These are phyloP conservation scores for Pythium aquatile DNA, from an alignment of 352 stramenopile genomes.

Conservation along the genomic window DNA sequence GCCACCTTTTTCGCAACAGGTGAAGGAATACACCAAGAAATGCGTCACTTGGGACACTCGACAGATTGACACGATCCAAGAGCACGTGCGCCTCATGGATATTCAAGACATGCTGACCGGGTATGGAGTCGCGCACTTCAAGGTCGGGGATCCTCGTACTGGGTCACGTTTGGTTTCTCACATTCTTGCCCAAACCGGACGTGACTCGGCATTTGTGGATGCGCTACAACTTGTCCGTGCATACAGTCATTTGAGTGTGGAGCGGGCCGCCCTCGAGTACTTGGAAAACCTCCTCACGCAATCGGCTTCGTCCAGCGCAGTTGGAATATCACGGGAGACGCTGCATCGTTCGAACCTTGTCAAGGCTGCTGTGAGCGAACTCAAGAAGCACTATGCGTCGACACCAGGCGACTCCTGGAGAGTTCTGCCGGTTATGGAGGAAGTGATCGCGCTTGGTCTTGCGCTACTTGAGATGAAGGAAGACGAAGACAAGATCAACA, in stretches of 20 bases:
- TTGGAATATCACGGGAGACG: not conserved
- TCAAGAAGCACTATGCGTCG: slow-evolving; percentile 25
- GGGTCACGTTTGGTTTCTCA: slow-evolving; percentile 50
- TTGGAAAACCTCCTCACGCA: slow-evolving; percentile 62
- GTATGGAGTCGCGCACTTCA: slow-evolving; percentile 59
- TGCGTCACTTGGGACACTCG: slow-evolving; percentile 42
- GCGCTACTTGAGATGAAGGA: slow-evolving; percentile 38
- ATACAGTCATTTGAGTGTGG: slow-evolving; percentile 48
- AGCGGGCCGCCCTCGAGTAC: slow-evolving; percentile 53
- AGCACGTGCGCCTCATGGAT: slow-evolving; percentile 68
- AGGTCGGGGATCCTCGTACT: slow-evolving; percentile 47
- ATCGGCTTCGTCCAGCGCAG: slow-evolving; percentile 10
- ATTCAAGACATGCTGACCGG: slow-evolving; percentile 73
- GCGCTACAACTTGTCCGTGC: slow-evolving; percentile 62
- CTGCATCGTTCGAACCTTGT: slow-evolving; percentile 36
- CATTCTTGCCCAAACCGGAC: slow-evolving; percentile 53
- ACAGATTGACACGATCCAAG: slow-evolving; percentile 50
- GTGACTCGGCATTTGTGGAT: slow-evolving; percentile 48
- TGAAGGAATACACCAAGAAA: slow-evolving; percentile 48
- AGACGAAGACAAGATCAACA: slow-evolving; percentile 28
- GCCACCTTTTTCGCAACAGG: slow-evolving; percentile 49
- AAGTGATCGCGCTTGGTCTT: slow-evolving; percentile 49
- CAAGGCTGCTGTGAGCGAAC: slow-evolving; percentile 27
- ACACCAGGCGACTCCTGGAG: slow-evolving; percentile 19
- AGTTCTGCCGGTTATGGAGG: slow-evolving; percentile 50